Percentiles rank a stretch among this genome's conserved stretches.
phyloP scores from a whole-genome alignment of 2,329 filamentous ascomycete species.

The Fusarium torreyae region DNA sequence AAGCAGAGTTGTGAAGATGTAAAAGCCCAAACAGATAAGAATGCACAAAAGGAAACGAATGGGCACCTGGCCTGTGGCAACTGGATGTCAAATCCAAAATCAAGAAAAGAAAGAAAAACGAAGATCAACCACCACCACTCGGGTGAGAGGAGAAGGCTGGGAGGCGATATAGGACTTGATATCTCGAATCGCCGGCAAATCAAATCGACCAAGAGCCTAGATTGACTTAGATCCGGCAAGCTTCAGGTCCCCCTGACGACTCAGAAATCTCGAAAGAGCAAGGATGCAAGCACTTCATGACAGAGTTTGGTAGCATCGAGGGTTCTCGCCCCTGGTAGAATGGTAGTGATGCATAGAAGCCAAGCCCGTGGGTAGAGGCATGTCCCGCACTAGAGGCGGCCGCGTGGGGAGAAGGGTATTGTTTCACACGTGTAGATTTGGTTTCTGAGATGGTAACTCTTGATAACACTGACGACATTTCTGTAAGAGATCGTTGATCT shows the following conservation, averaged over 20 bases:
- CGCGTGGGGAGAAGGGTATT: conserved; percentile 33
- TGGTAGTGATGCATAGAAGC: conserved; percentile 31
- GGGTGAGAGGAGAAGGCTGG: conserved; percentile 13
- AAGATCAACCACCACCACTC: conserved; percentile 34
- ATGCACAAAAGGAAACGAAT: conserved; percentile 26
- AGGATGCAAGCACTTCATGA: conserved; percentile 41
- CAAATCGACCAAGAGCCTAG: conserved; percentile 35
- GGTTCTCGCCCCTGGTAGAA: conserved; percentile 33
- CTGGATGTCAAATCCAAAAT: conserved; percentile 35
- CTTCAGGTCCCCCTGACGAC: conserved; percentile 25
- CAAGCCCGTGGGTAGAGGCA: conserved; percentile 26
- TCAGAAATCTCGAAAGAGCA: conserved; percentile 32
- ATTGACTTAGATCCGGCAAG: conserved; percentile 28
- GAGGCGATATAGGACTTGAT: conserved; percentile 42
- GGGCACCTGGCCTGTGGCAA: conserved; percentile 44
- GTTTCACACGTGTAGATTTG: conserved; percentile 37
- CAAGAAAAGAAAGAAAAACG: conserved; percentile 35
- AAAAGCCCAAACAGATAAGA: conserved; percentile 21
- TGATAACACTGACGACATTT: conserved; percentile 4
- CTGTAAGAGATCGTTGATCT: conserved; percentile 15
- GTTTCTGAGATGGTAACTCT: conserved; percentile 22
- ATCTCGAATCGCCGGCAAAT: conserved; percentile 37
- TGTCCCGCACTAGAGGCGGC: conserved; percentile 35
- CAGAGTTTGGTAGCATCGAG: conserved; percentile 39
- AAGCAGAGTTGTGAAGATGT: conserved; percentile 21